A percentile compares a stretch with the other conserved stretches of the same genome.
phyloP scores from a whole-genome alignment of 1,284 basidiomycete genomes.

The Rhodotorula mucilaginosa region DNA sequence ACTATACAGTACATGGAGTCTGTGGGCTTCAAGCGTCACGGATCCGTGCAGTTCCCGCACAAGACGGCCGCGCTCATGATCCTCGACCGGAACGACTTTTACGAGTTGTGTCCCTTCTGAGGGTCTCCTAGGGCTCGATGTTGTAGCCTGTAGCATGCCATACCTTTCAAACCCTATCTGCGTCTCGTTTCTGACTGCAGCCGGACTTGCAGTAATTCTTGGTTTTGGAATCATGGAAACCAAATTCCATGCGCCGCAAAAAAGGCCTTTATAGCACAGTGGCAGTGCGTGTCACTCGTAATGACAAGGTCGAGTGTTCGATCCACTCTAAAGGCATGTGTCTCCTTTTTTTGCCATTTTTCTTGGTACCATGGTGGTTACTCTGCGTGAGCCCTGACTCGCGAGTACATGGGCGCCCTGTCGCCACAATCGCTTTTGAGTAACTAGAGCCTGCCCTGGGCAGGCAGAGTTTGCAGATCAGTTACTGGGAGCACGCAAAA shows the following conservation, averaged over 20 bases:
- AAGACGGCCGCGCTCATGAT: conserved; percentile 44
- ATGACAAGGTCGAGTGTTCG: conserved; percentile 15
- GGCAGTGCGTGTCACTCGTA: conserved; percentile 16
- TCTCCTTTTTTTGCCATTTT: background rate
- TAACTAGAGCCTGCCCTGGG: too few species aligned
- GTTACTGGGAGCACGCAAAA: too few species aligned
- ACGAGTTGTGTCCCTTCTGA: conserved; percentile 36
- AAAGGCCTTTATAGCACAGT: conserved; percentile 12
- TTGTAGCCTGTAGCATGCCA: background rate
- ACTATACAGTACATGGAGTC: conserved; percentile 40
- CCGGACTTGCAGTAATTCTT: background rate
- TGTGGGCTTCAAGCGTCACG: conserved; percentile 41
- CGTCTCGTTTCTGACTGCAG: background rate
- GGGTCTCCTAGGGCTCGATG: too few species aligned
- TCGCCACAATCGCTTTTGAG: too few species aligned
- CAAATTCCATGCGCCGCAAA: background rate
- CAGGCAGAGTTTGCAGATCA: too few species aligned
- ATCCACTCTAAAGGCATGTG: conserved; percentile 8
- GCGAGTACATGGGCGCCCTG: too few species aligned
- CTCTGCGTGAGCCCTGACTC: too few species aligned
- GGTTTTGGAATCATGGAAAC: background rate
- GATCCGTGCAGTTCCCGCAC: conserved; percentile 42
- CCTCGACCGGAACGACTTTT: conserved; percentile 40
- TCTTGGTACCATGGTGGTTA: background rate
- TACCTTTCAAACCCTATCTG: background rate